phyloP scores from a whole-genome alignment of 331 rosid genomes.

The Quercus tomentella region DNA sequence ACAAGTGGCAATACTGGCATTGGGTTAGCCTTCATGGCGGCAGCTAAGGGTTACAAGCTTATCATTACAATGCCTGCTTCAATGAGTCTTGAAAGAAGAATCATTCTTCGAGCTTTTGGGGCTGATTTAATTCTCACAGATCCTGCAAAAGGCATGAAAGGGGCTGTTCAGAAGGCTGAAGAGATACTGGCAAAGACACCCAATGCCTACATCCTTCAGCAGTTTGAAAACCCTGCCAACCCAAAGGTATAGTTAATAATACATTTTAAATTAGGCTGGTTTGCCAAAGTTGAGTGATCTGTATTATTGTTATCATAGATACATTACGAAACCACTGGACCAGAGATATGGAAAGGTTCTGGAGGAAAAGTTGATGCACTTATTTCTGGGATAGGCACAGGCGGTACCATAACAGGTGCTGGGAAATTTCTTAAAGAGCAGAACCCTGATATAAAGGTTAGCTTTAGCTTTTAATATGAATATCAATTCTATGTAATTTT shows the following conservation, averaged over 20 bases:
- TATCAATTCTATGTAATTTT: not conserved
- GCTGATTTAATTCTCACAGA: conserved; percentile 65
- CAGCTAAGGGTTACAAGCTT: conserved; percentile 59
- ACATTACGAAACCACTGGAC: conserved; percentile 82
- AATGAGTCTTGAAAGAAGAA: conserved; percentile 69
- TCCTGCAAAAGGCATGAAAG: conserved; percentile 61
- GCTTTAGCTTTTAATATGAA: not conserved
- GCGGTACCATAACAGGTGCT: conserved; percentile 73
- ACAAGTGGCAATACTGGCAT: conserved; percentile 74
- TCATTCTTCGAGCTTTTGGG: conserved; percentile 59
- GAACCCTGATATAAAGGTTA: conserved; percentile 61
- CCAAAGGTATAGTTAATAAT: conserved; percentile 46
- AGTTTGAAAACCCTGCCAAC: conserved; percentile 75
- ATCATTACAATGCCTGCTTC: conserved; percentile 73
- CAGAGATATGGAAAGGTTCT: conserved; percentile 74
- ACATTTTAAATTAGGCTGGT: not conserved
- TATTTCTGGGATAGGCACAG: conserved; percentile 70
- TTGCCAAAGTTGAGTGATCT: not conserved
- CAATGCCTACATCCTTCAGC: conserved; percentile 55
- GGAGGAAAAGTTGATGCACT: conserved; percentile 54
- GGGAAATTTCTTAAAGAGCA: conserved; percentile 67
- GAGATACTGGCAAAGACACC: conserved; percentile 59
- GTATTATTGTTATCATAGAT: conserved; percentile 25
- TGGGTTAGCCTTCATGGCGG: conserved; percentile 69
- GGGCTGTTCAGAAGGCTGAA: conserved; percentile 65